Percentiles rank a stretch among this genome's conserved stretches.
phyloP scores from a whole-genome alignment of 306 rosid genomes.

The Malus sieversii region DNA sequence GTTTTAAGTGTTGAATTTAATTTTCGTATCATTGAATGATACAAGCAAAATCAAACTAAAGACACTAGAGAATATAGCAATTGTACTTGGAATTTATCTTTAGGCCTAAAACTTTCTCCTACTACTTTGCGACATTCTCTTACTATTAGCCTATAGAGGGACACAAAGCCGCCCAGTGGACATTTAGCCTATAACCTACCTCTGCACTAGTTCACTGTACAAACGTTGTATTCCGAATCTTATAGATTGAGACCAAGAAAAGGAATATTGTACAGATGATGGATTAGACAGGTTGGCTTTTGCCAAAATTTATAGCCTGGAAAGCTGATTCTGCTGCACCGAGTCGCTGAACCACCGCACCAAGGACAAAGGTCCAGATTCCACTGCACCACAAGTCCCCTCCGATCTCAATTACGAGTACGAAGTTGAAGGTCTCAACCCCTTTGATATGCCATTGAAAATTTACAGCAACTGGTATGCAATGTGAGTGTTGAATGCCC shows the following conservation, averaged over 20 bases:
- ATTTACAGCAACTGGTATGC: not conserved
- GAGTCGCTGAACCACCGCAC: not conserved
- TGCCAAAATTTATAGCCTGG: not conserved
- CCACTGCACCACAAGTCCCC: not conserved
- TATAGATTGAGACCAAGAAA: no score
- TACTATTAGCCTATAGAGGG: not conserved
- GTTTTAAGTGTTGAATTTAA: no score
- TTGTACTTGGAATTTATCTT: not conserved
- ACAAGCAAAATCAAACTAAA: no score
- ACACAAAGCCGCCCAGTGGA: not conserved
- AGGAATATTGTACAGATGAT: not conserved
- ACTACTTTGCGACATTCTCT: no score
- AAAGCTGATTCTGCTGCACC: not conserved
- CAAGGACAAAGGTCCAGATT: not conserved
- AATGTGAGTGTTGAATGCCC: not conserved
- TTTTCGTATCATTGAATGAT: no score
- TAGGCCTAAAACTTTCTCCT: not conserved
- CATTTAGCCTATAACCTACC: not conserved
- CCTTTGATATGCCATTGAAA: not conserved
- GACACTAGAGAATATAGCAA: not conserved
- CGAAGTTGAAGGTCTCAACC: not conserved
- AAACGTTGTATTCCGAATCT: not conserved
- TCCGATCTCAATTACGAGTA: not conserved
- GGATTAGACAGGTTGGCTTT: constrained; percentile 7
- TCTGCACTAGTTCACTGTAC: not conserved